A percentile compares a stretch with the other conserved stretches of the same genome.
phyloP scores from a whole-genome alignment of 331 rosid genomes.

The Quercus phellos region DNA sequence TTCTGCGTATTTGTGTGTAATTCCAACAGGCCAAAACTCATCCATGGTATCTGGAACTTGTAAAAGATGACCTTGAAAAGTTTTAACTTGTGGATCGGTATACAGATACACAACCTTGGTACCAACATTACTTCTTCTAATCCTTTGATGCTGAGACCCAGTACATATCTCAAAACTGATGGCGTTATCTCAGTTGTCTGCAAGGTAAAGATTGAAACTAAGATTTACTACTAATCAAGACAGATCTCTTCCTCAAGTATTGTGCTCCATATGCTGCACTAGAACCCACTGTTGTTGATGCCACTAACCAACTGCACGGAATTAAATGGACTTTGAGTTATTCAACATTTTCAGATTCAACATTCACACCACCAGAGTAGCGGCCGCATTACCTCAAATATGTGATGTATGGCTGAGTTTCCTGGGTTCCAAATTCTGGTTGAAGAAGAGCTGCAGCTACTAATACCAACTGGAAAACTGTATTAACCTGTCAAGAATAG shows the following conservation, averaged over 20 bases:
- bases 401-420: slow-evolving; percentile 54
- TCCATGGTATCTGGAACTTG: not conserved
- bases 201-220: not conserved
- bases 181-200: not conserved
- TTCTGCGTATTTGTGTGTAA: not conserved
- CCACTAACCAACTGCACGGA: slow-evolving; percentile 82
- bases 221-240: slow-evolving; percentile 20
- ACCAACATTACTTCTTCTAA: not conserved
- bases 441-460: slow-evolving; percentile 86
- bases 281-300: slow-evolving; percentile 66
- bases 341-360: not conserved
- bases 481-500: slow-evolving; percentile 59
- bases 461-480: slow-evolving; percentile 74
- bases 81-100: not conserved
- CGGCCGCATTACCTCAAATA: slow-evolving; percentile 53
- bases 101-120: not conserved
- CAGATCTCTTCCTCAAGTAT: slow-evolving; percentile 36
- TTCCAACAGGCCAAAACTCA: not conserved
- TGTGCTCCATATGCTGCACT: slow-evolving; percentile 66
- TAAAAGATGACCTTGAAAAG: not conserved
- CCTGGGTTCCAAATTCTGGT: slow-evolving; percentile 84
- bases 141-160: not conserved
- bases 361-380: not conserved
- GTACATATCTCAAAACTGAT: not conserved
- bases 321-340: slow-evolving; percentile 2